phyloP scores from a whole-genome alignment of 495 filamentous ascomycete genomes.

The Hypomontagnella monticulosa region DNA sequence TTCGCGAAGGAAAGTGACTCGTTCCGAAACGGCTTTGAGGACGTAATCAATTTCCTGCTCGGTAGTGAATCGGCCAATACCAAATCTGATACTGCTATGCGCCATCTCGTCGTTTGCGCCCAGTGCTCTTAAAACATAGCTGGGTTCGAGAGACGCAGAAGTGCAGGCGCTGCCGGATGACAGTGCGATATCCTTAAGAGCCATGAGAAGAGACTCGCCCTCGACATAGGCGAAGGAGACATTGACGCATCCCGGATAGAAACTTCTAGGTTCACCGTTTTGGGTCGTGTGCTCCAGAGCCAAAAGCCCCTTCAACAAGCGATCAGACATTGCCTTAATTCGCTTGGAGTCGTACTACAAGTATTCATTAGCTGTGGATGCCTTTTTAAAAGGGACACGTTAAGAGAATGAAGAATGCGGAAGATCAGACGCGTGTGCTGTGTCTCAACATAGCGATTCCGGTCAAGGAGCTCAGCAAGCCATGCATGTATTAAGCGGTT shows the following conservation, averaged over 20 bases:
- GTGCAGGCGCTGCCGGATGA: slow-evolving; percentile 98
- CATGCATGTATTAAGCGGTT: slow-evolving; percentile 77
- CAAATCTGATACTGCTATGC: slow-evolving; percentile 96
- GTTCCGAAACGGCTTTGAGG: slow-evolving; percentile 88
- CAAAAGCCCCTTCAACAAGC: slow-evolving; percentile 81
- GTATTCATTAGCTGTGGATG: slow-evolving; percentile 42
- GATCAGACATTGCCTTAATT: slow-evolving; percentile 81
- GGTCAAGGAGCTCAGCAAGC: slow-evolving; percentile 65
- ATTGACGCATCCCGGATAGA: slow-evolving; percentile 98
- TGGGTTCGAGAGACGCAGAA: slow-evolving; percentile 94
- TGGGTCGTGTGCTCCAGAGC: slow-evolving; percentile 89
- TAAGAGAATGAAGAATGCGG: neutral
- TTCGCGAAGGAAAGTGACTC: slow-evolving; percentile 92
- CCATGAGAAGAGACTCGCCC: slow-evolving; percentile 97
- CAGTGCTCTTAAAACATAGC: slow-evolving; percentile 91
- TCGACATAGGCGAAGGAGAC: slow-evolving; percentile 98
- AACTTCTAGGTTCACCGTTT: slow-evolving; percentile 83
- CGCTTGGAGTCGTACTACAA: slow-evolving; percentile 88
- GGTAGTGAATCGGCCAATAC: slow-evolving; percentile 96
- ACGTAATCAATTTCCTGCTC: slow-evolving; percentile 98
- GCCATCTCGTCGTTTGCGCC: slow-evolving; percentile 97
- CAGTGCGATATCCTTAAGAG: slow-evolving; percentile 95
- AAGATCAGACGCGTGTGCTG: slow-evolving; percentile 62
- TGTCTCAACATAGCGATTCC: slow-evolving; percentile 61
- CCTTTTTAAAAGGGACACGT: slow-evolving; percentile 22